These are phyloP conservation scores for Amborella trichopoda DNA, from an alignment of 164 flowering plant genomes.

Conservation along the genomic window DNA sequence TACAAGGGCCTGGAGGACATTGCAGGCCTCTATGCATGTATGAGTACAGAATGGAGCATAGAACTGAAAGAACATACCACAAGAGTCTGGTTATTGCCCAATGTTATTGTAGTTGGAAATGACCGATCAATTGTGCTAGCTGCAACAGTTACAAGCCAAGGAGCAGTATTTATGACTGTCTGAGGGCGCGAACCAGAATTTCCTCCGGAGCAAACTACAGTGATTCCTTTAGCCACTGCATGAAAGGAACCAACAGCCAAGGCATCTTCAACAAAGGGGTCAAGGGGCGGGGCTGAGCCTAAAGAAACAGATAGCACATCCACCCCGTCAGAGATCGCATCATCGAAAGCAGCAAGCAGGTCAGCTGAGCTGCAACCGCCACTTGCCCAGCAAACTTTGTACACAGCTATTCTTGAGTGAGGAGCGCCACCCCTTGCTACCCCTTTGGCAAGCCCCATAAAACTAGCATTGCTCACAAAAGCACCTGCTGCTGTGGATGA, in stretches of 20 bases:
- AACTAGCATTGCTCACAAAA: constrained; percentile 24
- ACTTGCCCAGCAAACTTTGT: constrained; percentile 38
- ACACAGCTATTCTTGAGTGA: constrained; percentile 27
- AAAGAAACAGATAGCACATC: constrained; percentile 40
- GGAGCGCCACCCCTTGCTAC: constrained; percentile 39
- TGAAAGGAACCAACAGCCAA: constrained; percentile 40
- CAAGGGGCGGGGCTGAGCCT: constrained; percentile 21
- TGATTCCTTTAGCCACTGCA: constrained; percentile 36
- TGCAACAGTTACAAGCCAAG: constrained; percentile 42
- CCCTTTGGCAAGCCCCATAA: constrained; percentile 32
- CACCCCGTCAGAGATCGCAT: constrained; percentile 39
- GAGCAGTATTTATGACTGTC: constrained; percentile 33
- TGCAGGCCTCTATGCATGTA: neutral
- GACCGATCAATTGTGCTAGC: constrained; percentile 48
- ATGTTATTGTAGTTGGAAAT: constrained; percentile 25
- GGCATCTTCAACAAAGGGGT: constrained; percentile 25
- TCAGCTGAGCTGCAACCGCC: constrained; percentile 36
- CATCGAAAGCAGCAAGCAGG: constrained; percentile 39
- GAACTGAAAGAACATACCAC: constrained; percentile 16
- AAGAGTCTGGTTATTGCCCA: constrained; percentile 31
- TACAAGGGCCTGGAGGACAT: too few relatives aligned
- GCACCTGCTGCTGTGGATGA: constrained; percentile 39
- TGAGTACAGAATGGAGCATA: neutral
- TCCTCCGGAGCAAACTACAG: constrained; percentile 35
- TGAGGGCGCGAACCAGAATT: constrained; percentile 37